Evolutionary conservation across 805 yeast genomes (phyloP), one percentile per base, ranked within the genome.

Genomic region (Saturnispora galanensis): DNA sequence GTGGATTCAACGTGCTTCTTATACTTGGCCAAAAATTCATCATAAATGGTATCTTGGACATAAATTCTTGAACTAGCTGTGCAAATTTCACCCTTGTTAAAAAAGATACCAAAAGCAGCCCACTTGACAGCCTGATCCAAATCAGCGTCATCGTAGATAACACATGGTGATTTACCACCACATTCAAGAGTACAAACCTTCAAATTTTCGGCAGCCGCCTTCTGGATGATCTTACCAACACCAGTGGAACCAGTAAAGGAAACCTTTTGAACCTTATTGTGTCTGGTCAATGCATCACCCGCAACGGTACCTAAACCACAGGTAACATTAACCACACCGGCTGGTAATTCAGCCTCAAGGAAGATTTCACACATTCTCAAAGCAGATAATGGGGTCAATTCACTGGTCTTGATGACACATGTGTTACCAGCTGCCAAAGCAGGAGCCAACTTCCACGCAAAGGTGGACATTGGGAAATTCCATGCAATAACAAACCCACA

Each of bases 91-190:
- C 97, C 97, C 59, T 89, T 81, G 74, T 89, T 89, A 76, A 76
- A 86, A 74, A 81, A 86, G 59, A 89, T 88, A 65, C 96, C 96
- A 46, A 74, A 62, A 47, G 84, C 74, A 54, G 87, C 79, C 73
- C 79, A 76, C 55, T 81, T 73, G 42, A 85, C 82, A 42, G 96
- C 84, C 58, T 73, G 71, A 46, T 81, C 79, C 48, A 89, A 62
- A 63, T 89, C 79, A 46, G 90, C 89, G 61, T 89, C 97, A 58
- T 81, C 80, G 60, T 84, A 87, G 41, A 89, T 81, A 55, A 89
- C 79, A 66, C 84, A 80, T 58, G 97, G 96, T 31, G 96, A 88
- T 71, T 89, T 89, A 62, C 97, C 97, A 61, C 97, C 97, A 57
- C 88, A 79, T 71, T 89, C 97, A 62, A 89, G 74, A 37, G 97